These are phyloP conservation scores for Kalmanozyma brasiliensis DNA, from an alignment of 1,284 basidiomycete genomes.

Conservation along the genomic window DNA sequence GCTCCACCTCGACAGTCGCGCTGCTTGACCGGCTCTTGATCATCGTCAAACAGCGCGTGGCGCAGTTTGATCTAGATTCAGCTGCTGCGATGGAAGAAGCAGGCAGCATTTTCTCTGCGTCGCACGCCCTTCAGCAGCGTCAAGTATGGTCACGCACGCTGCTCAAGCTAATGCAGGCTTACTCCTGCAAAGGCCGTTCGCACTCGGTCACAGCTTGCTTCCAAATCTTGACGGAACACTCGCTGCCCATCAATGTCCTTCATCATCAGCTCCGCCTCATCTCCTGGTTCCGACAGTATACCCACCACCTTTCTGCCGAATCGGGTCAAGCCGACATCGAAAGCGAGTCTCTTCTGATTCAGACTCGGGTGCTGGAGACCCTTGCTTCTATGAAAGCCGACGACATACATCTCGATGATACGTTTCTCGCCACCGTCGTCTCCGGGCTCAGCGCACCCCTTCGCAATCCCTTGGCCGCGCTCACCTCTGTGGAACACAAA, in stretches of 20 bases:
- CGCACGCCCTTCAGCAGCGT: neutral
- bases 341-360: constrained; percentile 8
- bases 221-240: constrained; percentile 1
- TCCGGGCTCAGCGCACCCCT: constrained; percentile 26
- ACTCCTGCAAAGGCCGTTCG: neutral
- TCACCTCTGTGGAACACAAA: constrained; percentile 2
- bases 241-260: constrained; percentile 3
- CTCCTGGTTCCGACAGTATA: constrained; percentile 14
- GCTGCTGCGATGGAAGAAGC: neutral
- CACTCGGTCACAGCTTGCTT: constrained; percentile 24
- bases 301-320: neutral
- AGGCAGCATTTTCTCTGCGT: neutral
- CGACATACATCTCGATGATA: constrained; percentile 23
- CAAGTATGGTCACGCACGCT: neutral
- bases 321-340: neutral
- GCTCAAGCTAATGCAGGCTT: constrained; percentile 21
- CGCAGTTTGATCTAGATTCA: neutral
- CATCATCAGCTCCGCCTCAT: constrained; percentile 39
- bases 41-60: constrained; percentile 2
- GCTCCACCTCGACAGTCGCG: neutral
- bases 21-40: constrained; percentile 1
- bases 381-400: constrained; percentile 23
- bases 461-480: constrained; percentile 8
- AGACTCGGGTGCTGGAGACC: constrained; percentile 12
- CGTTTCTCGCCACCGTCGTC: constrained; percentile 30